Evolutionary conservation across 2,329 filamentous ascomycete species (phyloP), one percentile per base, ranked within the genome.

Genomic region (Neoascochyta sp.): DNA sequence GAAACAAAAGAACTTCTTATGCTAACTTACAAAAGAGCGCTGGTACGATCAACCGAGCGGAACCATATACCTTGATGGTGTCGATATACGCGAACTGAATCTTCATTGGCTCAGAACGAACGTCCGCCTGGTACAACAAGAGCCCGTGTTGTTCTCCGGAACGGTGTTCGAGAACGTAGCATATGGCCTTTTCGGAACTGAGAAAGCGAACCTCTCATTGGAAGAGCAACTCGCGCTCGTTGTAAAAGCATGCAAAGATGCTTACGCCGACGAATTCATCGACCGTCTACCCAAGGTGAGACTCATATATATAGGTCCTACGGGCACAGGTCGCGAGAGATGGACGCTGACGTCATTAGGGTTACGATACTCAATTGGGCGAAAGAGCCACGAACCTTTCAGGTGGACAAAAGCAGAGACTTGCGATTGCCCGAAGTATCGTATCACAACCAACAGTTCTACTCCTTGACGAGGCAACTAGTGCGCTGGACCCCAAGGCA

Each of bases 221-320:
- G 74, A 78, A 21, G 81, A 90, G 30, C 76, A 77, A 52, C 76
- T 84, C 18, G 75, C 81, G 32, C 69, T 89, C 7, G 75, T 95
- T 12, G 72, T 83, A 27, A 78, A 84, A 24, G 90, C 92, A 9
- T 86, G 90, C 7, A 84, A 80, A 60, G 90, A 85, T 73, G 84
- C 90, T n/a, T 95, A 95, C 50, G 90, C 90, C 1, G 87, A 95
- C 52, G 88, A 94, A 40, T 96, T 96, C 55, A 81, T 96, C 43
- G 74, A 71, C 2, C 65, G 71, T 12, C 73, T 96, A 9, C 54
- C 54, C 5, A 46, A 62, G 40, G 32, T 63, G 53, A 9, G 44
- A 60, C 18, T 4, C 12, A 5, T 24, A 10, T 13, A 12, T n/a
- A n/a, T n/a, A n/a, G n/a, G n/a, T n/a, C n/a, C n/a, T n/a, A n/a